A percentile compares a stretch with the other conserved stretches of the same genome.
These are phyloP conservation scores for Hypoxylon sp. DNA, from an alignment of 2,329 filamentous ascomycete genomes.

Conservation along the genomic window DNA sequence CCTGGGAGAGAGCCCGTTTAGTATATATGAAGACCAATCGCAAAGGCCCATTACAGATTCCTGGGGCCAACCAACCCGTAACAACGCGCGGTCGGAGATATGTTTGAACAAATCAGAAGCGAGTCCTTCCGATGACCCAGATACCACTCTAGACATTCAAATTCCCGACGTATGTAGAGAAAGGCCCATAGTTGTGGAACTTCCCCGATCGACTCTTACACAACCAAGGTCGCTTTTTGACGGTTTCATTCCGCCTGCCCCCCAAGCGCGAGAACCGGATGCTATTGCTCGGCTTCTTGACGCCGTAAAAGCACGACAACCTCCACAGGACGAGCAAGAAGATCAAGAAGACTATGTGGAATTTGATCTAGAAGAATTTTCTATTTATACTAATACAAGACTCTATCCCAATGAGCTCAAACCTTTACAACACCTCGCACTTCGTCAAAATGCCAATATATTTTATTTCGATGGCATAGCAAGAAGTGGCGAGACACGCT, in stretches of 20 bases:
- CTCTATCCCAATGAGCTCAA: conserved; percentile 65
- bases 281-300: conserved; percentile 55
- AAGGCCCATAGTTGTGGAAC: conserved; percentile 37
- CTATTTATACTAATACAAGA: conserved; percentile 64
- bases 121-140: conserved; percentile 8
- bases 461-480: conserved; percentile 74
- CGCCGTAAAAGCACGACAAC: conserved; percentile 31
- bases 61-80: neutral
- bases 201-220: conserved; percentile 46
- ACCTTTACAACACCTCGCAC: conserved; percentile 67
- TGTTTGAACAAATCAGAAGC: conserved; percentile 10
- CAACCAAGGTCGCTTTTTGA: conserved; percentile 50
- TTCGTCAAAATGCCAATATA: conserved; percentile 54
- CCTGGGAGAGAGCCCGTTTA: neutral
- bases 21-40: neutral
- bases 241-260: conserved; percentile 48
- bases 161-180: neutral
- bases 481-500: conserved; percentile 57
- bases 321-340: conserved; percentile 46
- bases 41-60: neutral
- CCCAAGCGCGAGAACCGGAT: conserved; percentile 49
- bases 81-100: conserved; percentile 2
- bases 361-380: conserved; percentile 70
- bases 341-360: conserved; percentile 57
- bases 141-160: conserved; percentile 16